Base-by-base conservation (phyloP, 768 basidiomycete genomes). In the Pisolithus albus region DNA sequence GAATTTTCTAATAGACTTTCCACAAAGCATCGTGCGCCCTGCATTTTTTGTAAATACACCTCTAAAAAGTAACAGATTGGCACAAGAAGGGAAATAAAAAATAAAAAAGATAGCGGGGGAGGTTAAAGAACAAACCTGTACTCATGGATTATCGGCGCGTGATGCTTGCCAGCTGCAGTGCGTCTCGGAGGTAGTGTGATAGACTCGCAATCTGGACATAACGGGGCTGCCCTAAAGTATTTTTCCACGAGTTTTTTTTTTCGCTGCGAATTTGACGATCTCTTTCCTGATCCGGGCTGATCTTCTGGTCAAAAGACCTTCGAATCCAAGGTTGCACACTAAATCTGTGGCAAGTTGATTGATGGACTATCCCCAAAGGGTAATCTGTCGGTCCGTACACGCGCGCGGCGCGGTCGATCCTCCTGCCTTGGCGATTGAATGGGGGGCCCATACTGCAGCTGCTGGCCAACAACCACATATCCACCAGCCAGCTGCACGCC, bases 1-100 rank as follows among this genome's bases (percentile, higher is more conserved):
- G 69, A 61, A 69, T 72, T 71, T 72, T 73, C 70, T 70, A 74
- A 73, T 8, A 28, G 62, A 60, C 62, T 57, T 63, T 62, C 57
- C 59, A 60, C 64, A 57, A 62, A 58, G 57, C 61, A 30, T 24
- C 56, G 61, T 67, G 30, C 30, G 61, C 60, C 45, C 53, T 52
- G 59, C 52, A 46, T 63, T 58, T 58, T 56, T 30, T 32, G 46
- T 47, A 36, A 47, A 47, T 47, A 34, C 46, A 10, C 46, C 60
- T 54, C 57, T 53, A 56, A 58, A 56, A 58, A 52, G 41, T 50
- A 30, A 52, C 57, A 64, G 45, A 58, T 11, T 23, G 21, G 11
- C 32, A 34, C 11, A 64, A 61, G 44, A 63, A 61, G 39, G 24
- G 47, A 53, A 46, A n/a, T n/a, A n/a, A n/a, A n/a, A n/a, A n/a